Evolutionary conservation across 192 early-diverging fungal genomes (phyloP).

Genomic region (Linnemannia elongata): DNA sequence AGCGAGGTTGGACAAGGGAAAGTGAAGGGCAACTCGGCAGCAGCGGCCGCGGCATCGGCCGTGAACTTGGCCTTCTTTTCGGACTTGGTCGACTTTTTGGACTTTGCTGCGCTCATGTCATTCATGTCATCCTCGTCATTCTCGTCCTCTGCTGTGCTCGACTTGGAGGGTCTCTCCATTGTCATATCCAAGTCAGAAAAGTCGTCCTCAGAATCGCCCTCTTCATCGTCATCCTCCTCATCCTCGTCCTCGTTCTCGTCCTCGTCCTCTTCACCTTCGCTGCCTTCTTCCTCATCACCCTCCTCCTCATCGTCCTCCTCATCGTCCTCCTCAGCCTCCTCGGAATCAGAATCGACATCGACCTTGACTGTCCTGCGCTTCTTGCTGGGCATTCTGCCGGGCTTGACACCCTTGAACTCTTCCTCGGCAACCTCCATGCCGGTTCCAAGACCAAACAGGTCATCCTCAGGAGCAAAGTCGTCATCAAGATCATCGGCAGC

Average conservation of each 20-base stretch:
- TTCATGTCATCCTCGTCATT: conserved; percentile 69
- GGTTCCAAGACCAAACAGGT: conserved; percentile 61
- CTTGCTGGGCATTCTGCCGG: conserved; percentile 53
- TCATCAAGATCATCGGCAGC: conserved; percentile 80
- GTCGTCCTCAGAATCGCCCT: conserved; percentile 60
- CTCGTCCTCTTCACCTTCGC: conserved; percentile 33
- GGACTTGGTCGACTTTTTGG: conserved; percentile 29
- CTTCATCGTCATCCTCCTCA: conserved; percentile 57
- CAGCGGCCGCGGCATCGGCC: conserved; percentile 50
- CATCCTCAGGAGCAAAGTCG: conserved; percentile 69
- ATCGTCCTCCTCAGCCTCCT: conserved; percentile 53
- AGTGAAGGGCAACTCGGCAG: conserved; percentile 82
- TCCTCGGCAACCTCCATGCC: conserved; percentile 56
- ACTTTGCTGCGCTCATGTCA: conserved; percentile 48
- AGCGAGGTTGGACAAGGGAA: conserved; percentile 86
- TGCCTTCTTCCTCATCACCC: conserved; percentile 25
- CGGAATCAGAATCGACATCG: conserved; percentile 42
- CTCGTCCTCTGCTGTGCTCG: conserved; percentile 14
- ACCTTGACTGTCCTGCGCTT: conserved; percentile 47
- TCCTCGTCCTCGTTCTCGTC: conserved; percentile 49
- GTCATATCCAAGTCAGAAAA: conserved; percentile 62
- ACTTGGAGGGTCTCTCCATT: conserved; percentile 45
- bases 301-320: conserved; percentile 58
- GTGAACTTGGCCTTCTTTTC: conserved; percentile 33
- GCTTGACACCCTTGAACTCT: conserved; percentile 51